These are phyloP conservation scores for Penicillium hesseltinei DNA, from an alignment of 2,329 filamentous ascomycete genomes.

Conservation along the genomic window DNA sequence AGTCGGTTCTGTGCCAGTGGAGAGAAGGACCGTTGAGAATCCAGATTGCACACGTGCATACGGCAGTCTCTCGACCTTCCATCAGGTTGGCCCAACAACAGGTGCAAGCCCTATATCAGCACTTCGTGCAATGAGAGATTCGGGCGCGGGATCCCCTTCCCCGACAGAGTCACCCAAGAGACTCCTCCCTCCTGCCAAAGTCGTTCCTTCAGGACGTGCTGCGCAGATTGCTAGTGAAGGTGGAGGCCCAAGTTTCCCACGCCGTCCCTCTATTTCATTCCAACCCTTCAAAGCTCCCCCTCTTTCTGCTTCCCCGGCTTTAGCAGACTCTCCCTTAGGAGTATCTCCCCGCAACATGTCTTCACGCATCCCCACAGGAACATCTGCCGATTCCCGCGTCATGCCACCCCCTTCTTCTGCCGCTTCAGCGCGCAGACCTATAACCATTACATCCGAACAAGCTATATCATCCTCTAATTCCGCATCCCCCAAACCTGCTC, in stretches of 20 bases:
- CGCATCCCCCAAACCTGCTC: constrained; percentile 74
- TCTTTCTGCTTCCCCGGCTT: constrained; percentile 80
- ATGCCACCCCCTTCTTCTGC: constrained; percentile 42
- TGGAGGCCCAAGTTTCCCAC: constrained; percentile 51
- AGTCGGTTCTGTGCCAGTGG: constrained; percentile 71
- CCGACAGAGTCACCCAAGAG: constrained; percentile 52
- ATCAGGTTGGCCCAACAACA: constrained; percentile 70
- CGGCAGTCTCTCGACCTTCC: constrained; percentile 84
- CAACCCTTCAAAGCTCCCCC: constrained; percentile 96
- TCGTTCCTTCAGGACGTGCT: constrained; percentile 33
- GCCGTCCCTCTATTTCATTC: constrained; percentile 83
- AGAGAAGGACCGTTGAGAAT: constrained; percentile 50
- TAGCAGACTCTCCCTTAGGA: constrained; percentile 48
- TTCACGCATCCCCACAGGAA: constrained; percentile 39
- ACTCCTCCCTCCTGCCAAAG: constrained; percentile 40
- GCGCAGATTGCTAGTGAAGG: constrained; percentile 45
- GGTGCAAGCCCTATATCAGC: constrained; percentile 85
- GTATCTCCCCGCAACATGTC: constrained; percentile 53
- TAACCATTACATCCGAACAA: constrained; percentile 60
- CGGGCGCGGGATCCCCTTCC: constrained; percentile 49
- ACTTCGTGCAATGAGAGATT: constrained; percentile 65
- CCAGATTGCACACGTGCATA: constrained; percentile 75
- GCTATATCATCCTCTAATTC: constrained; percentile 64
- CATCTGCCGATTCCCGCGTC: constrained; percentile 40
- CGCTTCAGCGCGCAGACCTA: constrained; percentile 38